A percentile compares a stretch with the other conserved stretches of the same genome.
Evolutionary conservation across 139 green algal genomes (phyloP).

Genomic region (Chlorella ohadii): DNA sequence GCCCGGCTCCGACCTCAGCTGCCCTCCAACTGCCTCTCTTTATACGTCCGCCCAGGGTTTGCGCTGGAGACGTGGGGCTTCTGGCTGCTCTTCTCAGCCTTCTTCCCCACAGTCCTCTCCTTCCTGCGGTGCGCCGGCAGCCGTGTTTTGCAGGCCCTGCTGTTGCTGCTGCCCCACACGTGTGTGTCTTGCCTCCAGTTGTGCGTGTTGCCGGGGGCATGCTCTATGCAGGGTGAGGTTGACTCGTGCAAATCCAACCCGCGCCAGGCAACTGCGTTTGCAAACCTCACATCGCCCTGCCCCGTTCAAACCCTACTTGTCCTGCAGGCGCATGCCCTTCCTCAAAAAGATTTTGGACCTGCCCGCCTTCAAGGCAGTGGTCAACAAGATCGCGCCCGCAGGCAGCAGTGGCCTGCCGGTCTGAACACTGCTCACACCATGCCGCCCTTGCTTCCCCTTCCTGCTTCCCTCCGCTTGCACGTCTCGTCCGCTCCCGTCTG

Average conservation of each 20-base stretch:
- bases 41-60: slow-evolving; percentile 51
- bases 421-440: neutral
- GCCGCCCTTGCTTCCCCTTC: neutral
- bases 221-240: too few species aligned
- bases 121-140: slow-evolving; percentile 71
- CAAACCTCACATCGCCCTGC: too few species aligned
- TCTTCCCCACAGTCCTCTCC: slow-evolving; percentile 92
- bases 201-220: too few species aligned
- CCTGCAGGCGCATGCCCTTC: slow-evolving; percentile 67
- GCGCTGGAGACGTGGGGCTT: slow-evolving; percentile 94
- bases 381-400: slow-evolving; percentile 71
- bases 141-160: neutral
- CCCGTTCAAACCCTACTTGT: neutral
- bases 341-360: slow-evolving; percentile 82
- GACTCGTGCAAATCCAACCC: too few species aligned
- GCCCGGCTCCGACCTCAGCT: neutral
- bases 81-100: slow-evolving; percentile 93
- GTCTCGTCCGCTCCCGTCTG: too few species aligned
- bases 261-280: too few species aligned
- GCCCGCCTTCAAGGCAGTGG: slow-evolving; percentile 79
- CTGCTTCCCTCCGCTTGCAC: neutral
- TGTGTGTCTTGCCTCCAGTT: too few species aligned
- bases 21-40: too few species aligned
- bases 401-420: slow-evolving; percentile 35
- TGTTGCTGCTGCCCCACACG: neutral